Evolutionary conservation across 225 moss, liverwort and hornwort genomes (phyloP).

Genomic region (Thuidium tamariscinum): DNA sequence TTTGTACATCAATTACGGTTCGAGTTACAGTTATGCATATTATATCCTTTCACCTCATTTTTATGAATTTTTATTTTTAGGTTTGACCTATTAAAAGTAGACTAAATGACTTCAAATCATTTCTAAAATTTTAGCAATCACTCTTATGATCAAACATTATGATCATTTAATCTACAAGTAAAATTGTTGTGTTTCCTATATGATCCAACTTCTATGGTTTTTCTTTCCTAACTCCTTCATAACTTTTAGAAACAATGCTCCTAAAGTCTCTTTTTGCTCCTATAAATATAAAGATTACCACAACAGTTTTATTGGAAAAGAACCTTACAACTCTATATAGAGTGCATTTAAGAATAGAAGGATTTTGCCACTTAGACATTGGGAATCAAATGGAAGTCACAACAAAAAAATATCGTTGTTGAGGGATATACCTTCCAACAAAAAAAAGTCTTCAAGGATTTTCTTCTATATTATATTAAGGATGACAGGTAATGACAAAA

Average conservation of each 20-base stretch:
- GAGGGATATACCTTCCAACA: accelerated
- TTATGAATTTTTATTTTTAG: not conserved
- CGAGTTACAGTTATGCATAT: not conserved
- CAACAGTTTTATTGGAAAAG: not conserved
- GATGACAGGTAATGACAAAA: too few species aligned
- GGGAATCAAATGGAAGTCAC: not conserved
- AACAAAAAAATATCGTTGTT: not conserved
- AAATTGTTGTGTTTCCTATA: not conserved
- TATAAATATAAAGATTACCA: accelerated
- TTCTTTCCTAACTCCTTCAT: not conserved
- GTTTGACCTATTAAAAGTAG: not conserved
- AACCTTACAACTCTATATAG: accelerated
- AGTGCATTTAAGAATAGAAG: accelerated
- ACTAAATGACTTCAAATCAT: not conserved
- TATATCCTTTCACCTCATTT: not conserved
- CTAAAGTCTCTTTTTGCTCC: too few species aligned
- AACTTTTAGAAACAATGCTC: too few species aligned
- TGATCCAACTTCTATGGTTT: not conserved
- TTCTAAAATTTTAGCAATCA: not conserved
- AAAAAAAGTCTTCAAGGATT: accelerated
- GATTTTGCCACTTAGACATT: not conserved
- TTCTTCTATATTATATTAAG: too few species aligned
- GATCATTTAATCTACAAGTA: too few species aligned
- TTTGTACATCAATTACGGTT: too few species aligned
- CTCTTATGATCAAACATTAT: accelerated